Evolutionary conservation across 164 flowering plant genomes (phyloP).

Genomic region (Dillenia suffruticosa): DNA sequence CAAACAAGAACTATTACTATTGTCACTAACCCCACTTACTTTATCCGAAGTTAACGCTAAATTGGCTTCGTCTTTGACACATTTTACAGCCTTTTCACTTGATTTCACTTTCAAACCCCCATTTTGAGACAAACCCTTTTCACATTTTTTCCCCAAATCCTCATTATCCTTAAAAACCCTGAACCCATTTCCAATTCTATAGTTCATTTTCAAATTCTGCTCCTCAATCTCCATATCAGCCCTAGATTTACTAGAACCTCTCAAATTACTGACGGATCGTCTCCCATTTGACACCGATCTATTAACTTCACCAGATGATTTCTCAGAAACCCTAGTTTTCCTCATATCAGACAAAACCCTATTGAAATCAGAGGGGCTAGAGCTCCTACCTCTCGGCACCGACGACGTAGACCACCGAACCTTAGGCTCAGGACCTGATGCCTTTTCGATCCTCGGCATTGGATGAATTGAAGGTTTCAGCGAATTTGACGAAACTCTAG

Average conservation of each 20-base stretch:
- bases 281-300: constrained; percentile 1
- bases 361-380: constrained; percentile 66
- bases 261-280: too few species aligned
- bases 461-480: constrained; percentile 49
- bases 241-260: too few species aligned
- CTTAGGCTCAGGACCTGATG: constrained; percentile 13
- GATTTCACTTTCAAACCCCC: background rate
- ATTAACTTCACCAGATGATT: constrained; percentile 7
- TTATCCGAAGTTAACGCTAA: constrained; percentile 5
- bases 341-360: constrained; percentile 43
- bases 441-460: constrained; percentile 46
- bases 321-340: constrained; percentile 35
- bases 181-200: constrained; percentile 4
- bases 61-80: constrained; percentile 10
- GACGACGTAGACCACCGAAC: constrained; percentile 57
- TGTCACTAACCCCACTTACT: constrained; percentile 10
- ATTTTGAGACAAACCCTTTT: background rate
- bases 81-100: background rate
- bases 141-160: constrained; percentile 7
- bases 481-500: constrained; percentile 17
- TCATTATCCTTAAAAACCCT: constrained; percentile 19
- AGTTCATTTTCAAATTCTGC: too few species aligned
- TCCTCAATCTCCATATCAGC: too few species aligned
- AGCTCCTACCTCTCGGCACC: constrained; percentile 75
- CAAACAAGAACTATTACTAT: constrained; percentile 3